phyloP scores from a whole-genome alignment of 1,139 yeast species.

The Protomyces macrosporus region DNA sequence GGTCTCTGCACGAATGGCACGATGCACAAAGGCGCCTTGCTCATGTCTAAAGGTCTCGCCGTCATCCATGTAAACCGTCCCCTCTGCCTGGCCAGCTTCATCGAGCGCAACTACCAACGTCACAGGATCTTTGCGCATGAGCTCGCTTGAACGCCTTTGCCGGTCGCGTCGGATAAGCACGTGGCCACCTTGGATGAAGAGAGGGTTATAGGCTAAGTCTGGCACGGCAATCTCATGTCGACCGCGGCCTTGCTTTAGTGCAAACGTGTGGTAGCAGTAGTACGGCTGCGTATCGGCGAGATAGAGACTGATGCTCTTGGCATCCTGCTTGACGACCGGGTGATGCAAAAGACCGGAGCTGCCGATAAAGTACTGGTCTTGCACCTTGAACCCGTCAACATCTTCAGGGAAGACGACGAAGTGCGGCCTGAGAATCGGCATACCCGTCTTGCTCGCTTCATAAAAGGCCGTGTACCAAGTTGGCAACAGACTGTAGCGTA shows the following conservation, averaged over 20 bases:
- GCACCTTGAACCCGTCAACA: slow-evolving; percentile 52
- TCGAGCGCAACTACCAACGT: slow-evolving; percentile 64
- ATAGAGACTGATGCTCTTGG: slow-evolving; percentile 45
- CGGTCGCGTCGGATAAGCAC: slow-evolving; percentile 64
- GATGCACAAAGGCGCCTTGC: slow-evolving; percentile 47
- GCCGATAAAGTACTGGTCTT: slow-evolving; percentile 81
- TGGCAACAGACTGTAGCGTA: slow-evolving; percentile 74
- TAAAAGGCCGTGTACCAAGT: slow-evolving; percentile 76
- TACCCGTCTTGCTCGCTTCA: slow-evolving; percentile 55
- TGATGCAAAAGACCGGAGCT: slow-evolving; percentile 67
- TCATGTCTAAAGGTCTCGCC: slow-evolving; percentile 65
- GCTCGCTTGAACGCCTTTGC: slow-evolving; percentile 68
- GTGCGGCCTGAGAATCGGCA: slow-evolving; percentile 68
- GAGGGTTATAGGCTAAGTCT: slow-evolving; percentile 58
- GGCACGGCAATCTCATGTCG: slow-evolving; percentile 46
- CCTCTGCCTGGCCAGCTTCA: slow-evolving; percentile 49
- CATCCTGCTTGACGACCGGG: slow-evolving; percentile 66
- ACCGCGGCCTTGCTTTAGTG: slow-evolving; percentile 42
- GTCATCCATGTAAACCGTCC: slow-evolving; percentile 74
- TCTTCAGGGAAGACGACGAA: slow-evolving; percentile 60
- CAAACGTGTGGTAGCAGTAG: slow-evolving; percentile 56
- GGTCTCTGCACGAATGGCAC: slow-evolving; percentile 35
- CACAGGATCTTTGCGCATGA: slow-evolving; percentile 79
- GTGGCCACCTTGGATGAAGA: slow-evolving; percentile 71
- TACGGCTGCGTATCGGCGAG: slow-evolving; percentile 57